Evolutionary conservation across 768 basidiomycete genomes (phyloP).

Genomic region (Pluteus cervinus): DNA sequence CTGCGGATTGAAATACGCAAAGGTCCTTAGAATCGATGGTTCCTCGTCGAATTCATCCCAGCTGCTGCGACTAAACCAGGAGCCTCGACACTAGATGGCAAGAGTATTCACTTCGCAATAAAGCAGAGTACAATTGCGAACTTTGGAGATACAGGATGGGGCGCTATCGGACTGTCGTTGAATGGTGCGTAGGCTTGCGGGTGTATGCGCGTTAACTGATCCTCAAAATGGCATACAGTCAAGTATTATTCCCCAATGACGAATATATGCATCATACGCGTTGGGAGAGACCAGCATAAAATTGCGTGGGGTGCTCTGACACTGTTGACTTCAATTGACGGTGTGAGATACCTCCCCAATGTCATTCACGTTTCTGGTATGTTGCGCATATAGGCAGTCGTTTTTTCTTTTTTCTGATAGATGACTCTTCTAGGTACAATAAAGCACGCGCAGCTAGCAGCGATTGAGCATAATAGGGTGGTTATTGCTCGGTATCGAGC

Average conservation of each 20-base stretch:
- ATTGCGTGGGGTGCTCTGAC: conserved; percentile 79
- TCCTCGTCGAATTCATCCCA: conserved; percentile 78
- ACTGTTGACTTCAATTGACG: conserved; percentile 58
- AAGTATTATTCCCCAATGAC: conserved; percentile 87
- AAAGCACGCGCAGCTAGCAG: conserved; percentile 76
- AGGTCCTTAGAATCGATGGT: conserved; percentile 69
- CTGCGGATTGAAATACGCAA: no score
- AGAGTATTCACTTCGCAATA: conserved; percentile 62
- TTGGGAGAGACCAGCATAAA: conserved; percentile 74
- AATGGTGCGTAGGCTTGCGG: conserved; percentile 43
- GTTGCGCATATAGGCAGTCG: conserved; percentile 12
- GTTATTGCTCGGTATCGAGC: conserved; percentile 65
- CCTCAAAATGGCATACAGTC: conserved; percentile 37
- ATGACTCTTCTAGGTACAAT: conserved; percentile 59
- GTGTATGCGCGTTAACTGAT: not conserved
- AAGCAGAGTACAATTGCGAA: conserved; percentile 63
- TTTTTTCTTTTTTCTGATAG: not conserved
- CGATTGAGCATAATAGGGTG: conserved; percentile 67
- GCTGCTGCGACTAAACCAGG: conserved; percentile 23
- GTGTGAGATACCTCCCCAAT: conserved; percentile 57
- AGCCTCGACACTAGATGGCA: conserved; percentile 41
- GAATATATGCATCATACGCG: conserved; percentile 79
- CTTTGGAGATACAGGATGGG: conserved; percentile 88
- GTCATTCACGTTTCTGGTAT: conserved; percentile 78
- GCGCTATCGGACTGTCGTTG: conserved; percentile 65